Conservation (phyloP, 805 yeast species). For the Deakozyma indianensis region DNA sequence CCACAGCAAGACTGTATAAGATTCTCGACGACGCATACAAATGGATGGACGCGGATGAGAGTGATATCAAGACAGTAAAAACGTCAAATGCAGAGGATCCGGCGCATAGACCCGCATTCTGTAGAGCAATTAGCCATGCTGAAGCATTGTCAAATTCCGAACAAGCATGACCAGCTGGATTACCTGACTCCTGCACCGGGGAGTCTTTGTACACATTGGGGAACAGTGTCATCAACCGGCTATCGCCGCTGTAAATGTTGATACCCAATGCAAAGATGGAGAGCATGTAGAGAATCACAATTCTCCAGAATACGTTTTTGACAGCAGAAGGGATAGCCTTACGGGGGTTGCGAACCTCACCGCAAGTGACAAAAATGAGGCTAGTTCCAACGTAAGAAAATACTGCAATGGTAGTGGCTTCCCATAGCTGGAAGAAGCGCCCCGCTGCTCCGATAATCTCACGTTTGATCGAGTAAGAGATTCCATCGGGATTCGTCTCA, state of each 20-base stretch:
- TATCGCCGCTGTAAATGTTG: constrained; percentile 67
- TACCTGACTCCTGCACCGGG: background rate
- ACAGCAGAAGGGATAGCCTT: constrained; percentile 67
- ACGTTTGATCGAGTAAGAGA: constrained; percentile 31
- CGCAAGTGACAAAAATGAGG: constrained; percentile 69
- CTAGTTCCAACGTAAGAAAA: constrained; percentile 77
- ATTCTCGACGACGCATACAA: constrained; percentile 50
- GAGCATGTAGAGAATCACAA: constrained; percentile 48
- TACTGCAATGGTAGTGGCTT: constrained; percentile 49
- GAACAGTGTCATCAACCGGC: constrained; percentile 21
- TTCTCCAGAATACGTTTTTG: constrained; percentile 57
- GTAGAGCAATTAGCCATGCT: constrained; percentile 41
- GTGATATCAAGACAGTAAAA: constrained; percentile 37
- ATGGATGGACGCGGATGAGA: constrained; percentile 43
- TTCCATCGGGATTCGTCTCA: constrained; percentile 6
- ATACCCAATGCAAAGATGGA: constrained; percentile 57
- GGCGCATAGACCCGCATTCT: constrained; percentile 35
- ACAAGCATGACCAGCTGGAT: constrained; percentile 13
- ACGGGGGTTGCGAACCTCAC: constrained; percentile 75
- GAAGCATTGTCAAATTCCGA: constrained; percentile 26
- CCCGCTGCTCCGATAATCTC: constrained; percentile 35
- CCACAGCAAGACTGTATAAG: constrained; percentile 37
- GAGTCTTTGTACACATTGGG: background rate
- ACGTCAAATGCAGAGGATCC: constrained; percentile 39
- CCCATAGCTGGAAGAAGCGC: constrained; percentile 25